Conservation (phyloP, 1,284 basidiomycete species). For the Chondrostereum purpureum region DNA sequence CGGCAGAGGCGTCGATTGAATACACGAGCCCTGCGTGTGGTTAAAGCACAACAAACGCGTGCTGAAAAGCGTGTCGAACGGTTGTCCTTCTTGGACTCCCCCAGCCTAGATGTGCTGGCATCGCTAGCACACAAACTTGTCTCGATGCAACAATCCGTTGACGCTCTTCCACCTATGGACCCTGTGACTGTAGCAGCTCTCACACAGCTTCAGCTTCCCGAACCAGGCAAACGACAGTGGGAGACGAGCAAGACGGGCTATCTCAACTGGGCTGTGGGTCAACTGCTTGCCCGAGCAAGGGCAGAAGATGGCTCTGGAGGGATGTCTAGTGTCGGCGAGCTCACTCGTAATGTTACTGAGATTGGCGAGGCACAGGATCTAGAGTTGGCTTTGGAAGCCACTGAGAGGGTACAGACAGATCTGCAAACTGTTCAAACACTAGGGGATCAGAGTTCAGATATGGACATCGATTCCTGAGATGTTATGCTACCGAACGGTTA, state of each 20-base stretch:
- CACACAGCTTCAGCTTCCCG: constrained; percentile 31
- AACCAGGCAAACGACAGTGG: constrained; percentile 66
- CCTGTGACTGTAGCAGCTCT: constrained; percentile 19
- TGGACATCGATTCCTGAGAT: not conserved
- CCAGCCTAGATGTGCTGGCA: constrained; percentile 25
- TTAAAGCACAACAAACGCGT: constrained; percentile 34
- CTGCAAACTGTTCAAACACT: constrained; percentile 6
- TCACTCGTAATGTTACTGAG: constrained; percentile 7
- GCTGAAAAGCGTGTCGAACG: constrained; percentile 37
- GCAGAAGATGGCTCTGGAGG: constrained; percentile 25
- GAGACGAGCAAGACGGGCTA: constrained; percentile 63
- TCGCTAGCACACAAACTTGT: constrained; percentile 31
- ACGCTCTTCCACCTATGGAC: constrained; percentile 18
- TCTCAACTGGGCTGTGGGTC: constrained; percentile 57
- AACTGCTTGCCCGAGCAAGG: constrained; percentile 44
- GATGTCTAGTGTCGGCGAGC: constrained; percentile 8
- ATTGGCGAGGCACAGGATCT: constrained; percentile 12
- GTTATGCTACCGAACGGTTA: too few relatives aligned
- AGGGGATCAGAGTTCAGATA: constrained; percentile 2
- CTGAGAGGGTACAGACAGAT: constrained; percentile 8
- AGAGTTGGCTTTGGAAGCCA: constrained; percentile 10
- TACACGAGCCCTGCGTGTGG: constrained; percentile 38
- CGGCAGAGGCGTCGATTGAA: constrained; percentile 50
- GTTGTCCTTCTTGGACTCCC: constrained; percentile 38
- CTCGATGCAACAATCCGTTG: constrained; percentile 38